Base-by-base conservation (phyloP, 805 yeast genomes). In the Candida silvicultrix region DNA sequence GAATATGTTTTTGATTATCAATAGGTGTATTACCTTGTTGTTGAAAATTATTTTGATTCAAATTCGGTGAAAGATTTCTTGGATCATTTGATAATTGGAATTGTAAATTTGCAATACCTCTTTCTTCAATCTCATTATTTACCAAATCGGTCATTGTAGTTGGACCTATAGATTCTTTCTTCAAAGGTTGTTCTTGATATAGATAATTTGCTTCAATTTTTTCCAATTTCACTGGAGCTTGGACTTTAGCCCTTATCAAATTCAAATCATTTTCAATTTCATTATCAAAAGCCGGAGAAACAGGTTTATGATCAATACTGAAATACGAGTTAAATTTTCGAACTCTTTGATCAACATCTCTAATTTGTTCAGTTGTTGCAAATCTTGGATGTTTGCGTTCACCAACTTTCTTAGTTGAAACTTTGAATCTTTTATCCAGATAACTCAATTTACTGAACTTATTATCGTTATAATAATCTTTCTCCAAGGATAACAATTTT, bases 61-160 rank as follows among this genome's bases (percentile, higher is more conserved):
- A n/a, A n/a, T n/a, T n/a, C n/a, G n/a, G n/a, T n/a, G n/a, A n/a
- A n/a, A n/a, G n/a, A n/a, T 38, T 12, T 22, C 11, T 28, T 16
- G 22, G 32, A 7, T 21, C 39, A n/a, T 20, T 34, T 34, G 46
- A 46, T 15, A 45, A 20, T 35, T 43, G 19, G 34, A 25, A 36
- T 20, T 42, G 36, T 14, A 20, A 3, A 15, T 35, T 50, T 2
- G 46, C 46, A 1, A 45, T 38, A 5, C 56, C 57, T 12, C 48
- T 50, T 20, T 52, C 53, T 38, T 51, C 58, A 31, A 58, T 39
- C 39, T 56, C 59, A 14, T 39, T 37, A 45, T 58, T 58, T n/a
- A 58, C 60, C 19, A 58, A 38, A 29, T 58, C 63, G 8, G 63
- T 58, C 57, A 57, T 53, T 32, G 63, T 58, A 12, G 61, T 53